Evolutionary conservation across 208 protist species (phyloP).

Genomic region (Trypanosoma platydactyli): DNA sequence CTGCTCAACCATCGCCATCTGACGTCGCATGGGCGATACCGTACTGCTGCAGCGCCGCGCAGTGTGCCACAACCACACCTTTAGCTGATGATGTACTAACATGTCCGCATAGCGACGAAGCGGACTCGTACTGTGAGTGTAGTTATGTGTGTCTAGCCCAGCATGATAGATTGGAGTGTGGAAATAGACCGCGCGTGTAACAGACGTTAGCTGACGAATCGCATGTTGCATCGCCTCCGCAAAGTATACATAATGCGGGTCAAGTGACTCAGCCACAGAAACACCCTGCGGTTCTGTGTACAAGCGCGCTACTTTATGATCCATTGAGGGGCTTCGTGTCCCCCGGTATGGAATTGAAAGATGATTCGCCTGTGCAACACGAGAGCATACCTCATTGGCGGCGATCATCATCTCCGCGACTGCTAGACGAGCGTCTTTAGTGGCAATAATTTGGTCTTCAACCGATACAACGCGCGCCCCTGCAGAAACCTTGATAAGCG

Average conservation of each 20-base stretch:
- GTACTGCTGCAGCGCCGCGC: background rate
- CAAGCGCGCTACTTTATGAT: conserved; percentile 70
- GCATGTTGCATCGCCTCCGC: conserved; percentile 76
- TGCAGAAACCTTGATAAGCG: conserved; percentile 58
- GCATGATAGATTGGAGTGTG: conserved; percentile 73
- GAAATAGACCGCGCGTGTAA: conserved; percentile 85
- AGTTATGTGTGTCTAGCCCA: conserved; percentile 75
- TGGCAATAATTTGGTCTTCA: conserved; percentile 76
- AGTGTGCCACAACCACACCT: conserved; percentile 63
- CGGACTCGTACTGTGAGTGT: conserved; percentile 88
- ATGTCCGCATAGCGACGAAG: conserved; percentile 88
- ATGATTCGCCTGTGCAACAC: conserved; percentile 73
- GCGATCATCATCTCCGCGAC: conserved; percentile 92
- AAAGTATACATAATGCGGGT: conserved; percentile 53
- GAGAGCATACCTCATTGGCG: conserved; percentile 90
- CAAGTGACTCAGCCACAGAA: conserved; percentile 42
- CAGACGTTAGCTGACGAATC: conserved; percentile 60
- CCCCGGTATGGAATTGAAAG: conserved; percentile 80
- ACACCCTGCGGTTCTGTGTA: conserved; percentile 72
- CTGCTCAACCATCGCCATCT: conserved; percentile 27
- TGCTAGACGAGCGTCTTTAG: conserved; percentile 73
- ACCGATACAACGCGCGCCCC: conserved; percentile 62
- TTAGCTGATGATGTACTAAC: conserved; percentile 91
- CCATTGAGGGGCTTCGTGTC: conserved; percentile 69
- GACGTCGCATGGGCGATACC: background rate